Conservation (phyloP, 306 rosid species). For the Rosa multiflora region DNA sequence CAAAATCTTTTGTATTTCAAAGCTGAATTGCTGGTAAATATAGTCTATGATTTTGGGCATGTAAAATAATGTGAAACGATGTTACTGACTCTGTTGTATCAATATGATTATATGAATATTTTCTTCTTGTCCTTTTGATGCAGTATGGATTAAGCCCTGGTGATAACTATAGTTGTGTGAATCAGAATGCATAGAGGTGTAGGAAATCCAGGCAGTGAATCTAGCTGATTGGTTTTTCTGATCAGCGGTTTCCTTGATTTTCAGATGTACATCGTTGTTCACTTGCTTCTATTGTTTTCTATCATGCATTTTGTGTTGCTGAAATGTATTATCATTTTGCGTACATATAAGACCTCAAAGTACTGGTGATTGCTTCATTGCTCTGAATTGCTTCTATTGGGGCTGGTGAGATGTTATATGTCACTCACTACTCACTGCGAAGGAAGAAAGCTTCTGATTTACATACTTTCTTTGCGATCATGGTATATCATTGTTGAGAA, state of each 20-base stretch:
- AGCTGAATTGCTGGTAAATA: no score
- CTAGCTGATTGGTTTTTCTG: background rate
- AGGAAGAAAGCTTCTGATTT: no score
- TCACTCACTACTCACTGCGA: no score
- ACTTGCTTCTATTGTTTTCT: conserved; percentile 7
- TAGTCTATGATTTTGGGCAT: background rate
- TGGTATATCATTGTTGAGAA: no score
- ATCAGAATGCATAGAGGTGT: conserved; percentile 38
- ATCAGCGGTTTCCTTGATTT: conserved; percentile 24
- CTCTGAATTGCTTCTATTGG: background rate
- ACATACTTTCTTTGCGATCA: no score
- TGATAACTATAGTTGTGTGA: conserved; percentile 39
- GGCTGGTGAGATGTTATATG: background rate
- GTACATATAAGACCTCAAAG: background rate
- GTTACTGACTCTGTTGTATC: background rate
- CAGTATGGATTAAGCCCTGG: conserved; percentile 72
- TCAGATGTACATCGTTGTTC: conserved; percentile 24
- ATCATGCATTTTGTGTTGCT: background rate
- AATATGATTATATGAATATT: background rate
- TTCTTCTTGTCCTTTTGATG: conserved; percentile 25
- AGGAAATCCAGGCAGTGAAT: conserved; percentile 43
- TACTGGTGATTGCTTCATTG: conserved; percentile 4
- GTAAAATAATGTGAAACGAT: background rate
- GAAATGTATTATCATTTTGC: no score
- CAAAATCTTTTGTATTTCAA: no score